Conservation (phyloP, 78 protist species). For the Dictyostelium brefeldianum region DNA sequence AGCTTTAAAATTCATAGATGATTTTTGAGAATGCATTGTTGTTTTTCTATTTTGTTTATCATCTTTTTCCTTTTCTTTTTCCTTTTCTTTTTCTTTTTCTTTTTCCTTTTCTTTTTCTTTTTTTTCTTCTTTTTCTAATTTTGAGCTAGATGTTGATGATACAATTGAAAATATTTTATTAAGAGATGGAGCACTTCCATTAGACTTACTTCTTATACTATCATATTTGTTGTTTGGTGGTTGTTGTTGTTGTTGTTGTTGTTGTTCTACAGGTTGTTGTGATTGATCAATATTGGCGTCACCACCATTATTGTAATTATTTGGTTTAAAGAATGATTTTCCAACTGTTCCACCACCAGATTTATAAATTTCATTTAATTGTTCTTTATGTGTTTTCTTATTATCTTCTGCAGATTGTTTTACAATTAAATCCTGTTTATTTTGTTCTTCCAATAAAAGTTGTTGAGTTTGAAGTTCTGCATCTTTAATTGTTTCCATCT, state of each 20-base stretch:
- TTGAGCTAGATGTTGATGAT: not conserved
- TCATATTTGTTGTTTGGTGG: slow-evolving; percentile 16
- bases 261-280: not conserved
- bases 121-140: not conserved
- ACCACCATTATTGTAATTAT: not conserved
- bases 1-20: slow-evolving; percentile 27
- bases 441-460: slow-evolving; percentile 20
- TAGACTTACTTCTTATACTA: not conserved
- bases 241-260: too few species aligned
- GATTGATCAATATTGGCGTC: not conserved
- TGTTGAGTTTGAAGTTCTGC: slow-evolving; percentile 41
- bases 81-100: not conserved
- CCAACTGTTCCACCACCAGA: slow-evolving; percentile 32
- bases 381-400: not conserved
- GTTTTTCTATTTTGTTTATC: not conserved
- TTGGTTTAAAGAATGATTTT: slow-evolving; percentile 1
- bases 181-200: slow-evolving; percentile 47
- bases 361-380: slow-evolving; percentile 10
- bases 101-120: slow-evolving; percentile 49
- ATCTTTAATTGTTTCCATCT: slow-evolving; percentile 37
- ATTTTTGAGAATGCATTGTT: not conserved
- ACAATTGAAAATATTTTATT: slow-evolving; percentile 65
- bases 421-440: not conserved
- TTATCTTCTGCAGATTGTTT: not conserved
- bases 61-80: not conserved